Base-by-base conservation (phyloP, 805 yeast genomes). In the Yarrowia sp. region DNA sequence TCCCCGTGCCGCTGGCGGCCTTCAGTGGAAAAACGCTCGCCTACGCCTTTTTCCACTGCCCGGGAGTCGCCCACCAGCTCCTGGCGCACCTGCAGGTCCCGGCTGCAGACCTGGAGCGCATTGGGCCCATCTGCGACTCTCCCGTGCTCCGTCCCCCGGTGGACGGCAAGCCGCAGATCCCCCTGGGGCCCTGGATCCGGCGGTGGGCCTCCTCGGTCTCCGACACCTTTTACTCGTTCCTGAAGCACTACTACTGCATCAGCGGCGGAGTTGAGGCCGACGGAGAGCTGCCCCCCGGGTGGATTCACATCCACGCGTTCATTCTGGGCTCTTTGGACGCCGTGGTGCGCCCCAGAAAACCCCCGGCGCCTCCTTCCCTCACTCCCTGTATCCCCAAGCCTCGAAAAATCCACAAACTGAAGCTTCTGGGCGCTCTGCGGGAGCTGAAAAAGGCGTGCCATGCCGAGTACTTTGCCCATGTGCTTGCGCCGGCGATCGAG, bases 1-100 rank as follows among this genome's bases (percentile, higher is more conserved):
- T 87, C 12, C 81, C 90, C 0, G 75, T 86, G n/a, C 80, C 88
- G 7, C 76, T 84, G 20, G 80, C 86, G 24, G 91, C 92, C 3
- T 88, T 89, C 71, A 79, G 86, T 13, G 94, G 94, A 7, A 89
- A 89, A 72, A 83, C 87, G 3, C 83, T 89, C 74, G 92, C 92
- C 0, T 85, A 86, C 73, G 79, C 86, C 3, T 89, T 82, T 70
- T 83, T 84, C 74, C 78, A 81, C 69, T 76, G 87, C 3, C 86
- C 87, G 0, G 80, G 83, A 34, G 83, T 88, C 5, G 84, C 89
- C 17, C 81, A 81, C 63, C 87, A 73, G 12, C 70, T 79, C 14
- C 70, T 79, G 19, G 70, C 71, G n/a, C 66, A 72, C 14, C 68
- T 80, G 39, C 70, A 72, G n/a, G 73, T 75, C 13, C 70, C 72